Evolutionary conservation across 129 eudicot species (phyloP), one percentile per base, ranked within the genome.

Genomic region (Tagetes erecta): DNA sequence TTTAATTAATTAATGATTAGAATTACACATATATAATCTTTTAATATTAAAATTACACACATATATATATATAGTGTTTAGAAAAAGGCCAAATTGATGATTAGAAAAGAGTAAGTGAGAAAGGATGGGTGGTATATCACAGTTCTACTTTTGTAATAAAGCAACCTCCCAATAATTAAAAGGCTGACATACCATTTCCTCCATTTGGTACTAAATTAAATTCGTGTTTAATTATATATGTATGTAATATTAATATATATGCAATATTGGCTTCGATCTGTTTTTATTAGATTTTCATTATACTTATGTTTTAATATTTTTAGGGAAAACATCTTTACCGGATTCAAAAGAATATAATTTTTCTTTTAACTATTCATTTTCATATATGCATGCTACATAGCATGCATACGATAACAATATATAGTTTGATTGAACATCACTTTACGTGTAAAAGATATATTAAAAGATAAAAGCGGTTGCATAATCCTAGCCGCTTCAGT

Each of bases 91-190:
- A 71, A 55, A 63, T 31, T 51, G 68, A 72, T 79, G 78, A 63
- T 53, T 39, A 52, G 20, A 67, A 64, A 60, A 71, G 59, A 64
- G 82, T 55, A 65, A 55, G 39, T 64, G 58, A 63, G 83, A 64
- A 79, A 79, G 42, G 68, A 79, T 79, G 51, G 72, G 67, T 80
- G 73, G 82, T 67, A 73, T 67, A 67, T 72, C 73, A 64, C 72
- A 72, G 67, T 79, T 72, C 68, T 71, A 72, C 78, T 72, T 73
- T 65, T 76, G 50, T 66, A 64, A 46, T 59, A 78, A 78, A 70
- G 77, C 71, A 47, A 64, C 47, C 34, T 62, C 52, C 70, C 71
- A 70, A 72, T 70, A 39, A 79, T 79, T 41, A 47, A 44, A 73
- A 74, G 14, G 74, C 73, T 65, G 78, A 59, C 53, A 73, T 38